These are phyloP conservation scores for Stemphylium lycopersici DNA, from an alignment of 2,329 filamentous ascomycete species.

Conservation along the genomic window DNA sequence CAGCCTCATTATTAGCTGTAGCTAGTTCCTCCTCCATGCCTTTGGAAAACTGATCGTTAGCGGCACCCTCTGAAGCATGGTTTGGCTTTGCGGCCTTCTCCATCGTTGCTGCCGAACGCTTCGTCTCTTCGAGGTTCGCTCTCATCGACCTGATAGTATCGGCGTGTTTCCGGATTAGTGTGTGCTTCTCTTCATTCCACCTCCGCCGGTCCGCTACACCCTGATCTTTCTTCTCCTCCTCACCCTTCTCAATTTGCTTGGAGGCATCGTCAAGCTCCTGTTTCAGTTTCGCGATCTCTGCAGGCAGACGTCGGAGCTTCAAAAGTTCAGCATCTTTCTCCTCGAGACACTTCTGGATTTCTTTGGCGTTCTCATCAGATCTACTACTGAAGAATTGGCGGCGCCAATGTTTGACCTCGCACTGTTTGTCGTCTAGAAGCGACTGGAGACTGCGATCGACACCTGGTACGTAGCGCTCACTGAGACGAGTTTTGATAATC, in stretches of 20 bases:
- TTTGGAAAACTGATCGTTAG: neutral
- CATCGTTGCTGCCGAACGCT: neutral
- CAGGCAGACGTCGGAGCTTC: neutral
- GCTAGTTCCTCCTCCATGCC: neutral
- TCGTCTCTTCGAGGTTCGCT: neutral
- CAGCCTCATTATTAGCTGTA: neutral
- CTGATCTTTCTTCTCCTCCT: constrained; percentile 2
- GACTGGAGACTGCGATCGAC: neutral
- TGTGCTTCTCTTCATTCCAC: neutral
- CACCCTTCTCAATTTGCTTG: neutral
- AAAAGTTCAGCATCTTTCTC: constrained; percentile 1
- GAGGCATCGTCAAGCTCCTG: neutral
- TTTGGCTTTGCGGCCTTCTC: neutral
- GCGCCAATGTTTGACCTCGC: neutral
- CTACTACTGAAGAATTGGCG: neutral
- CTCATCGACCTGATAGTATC: neutral
- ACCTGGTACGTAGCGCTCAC: neutral
- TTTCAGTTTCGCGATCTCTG: neutral
- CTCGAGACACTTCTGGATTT: neutral
- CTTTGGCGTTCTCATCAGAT: neutral
- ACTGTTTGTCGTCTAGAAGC: neutral
- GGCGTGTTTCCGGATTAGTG: neutral
- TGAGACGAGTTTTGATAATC: neutral
- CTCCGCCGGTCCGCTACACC: constrained; percentile 1
- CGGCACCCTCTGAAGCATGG: neutral